These are phyloP conservation scores for Esteya vermicola DNA, from an alignment of 2,329 filamentous ascomycete genomes.

Conservation along the genomic window DNA sequence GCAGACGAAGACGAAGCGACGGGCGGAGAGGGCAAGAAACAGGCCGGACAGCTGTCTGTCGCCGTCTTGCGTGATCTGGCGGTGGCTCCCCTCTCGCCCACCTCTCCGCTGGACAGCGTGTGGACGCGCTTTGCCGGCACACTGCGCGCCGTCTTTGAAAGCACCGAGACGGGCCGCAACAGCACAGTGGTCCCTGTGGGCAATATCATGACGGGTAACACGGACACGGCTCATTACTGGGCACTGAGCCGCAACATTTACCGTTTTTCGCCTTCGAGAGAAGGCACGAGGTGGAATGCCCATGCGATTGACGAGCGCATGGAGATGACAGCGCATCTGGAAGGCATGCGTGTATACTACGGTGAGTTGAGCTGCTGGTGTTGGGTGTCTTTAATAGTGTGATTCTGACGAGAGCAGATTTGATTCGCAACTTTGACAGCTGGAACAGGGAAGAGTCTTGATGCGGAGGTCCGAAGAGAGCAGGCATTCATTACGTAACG, in stretches of 20 bases:
- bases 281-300: slow-evolving; percentile 18
- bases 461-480: not conserved
- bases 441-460: not conserved
- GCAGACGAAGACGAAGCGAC: slow-evolving; percentile 2
- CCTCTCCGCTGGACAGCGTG: slow-evolving; percentile 2
- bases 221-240: slow-evolving; percentile 29
- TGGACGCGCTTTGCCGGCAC: slow-evolving; percentile 13
- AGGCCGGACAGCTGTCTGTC: slow-evolving; percentile 20
- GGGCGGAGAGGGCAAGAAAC: slow-evolving; percentile 14
- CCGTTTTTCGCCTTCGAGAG: slow-evolving; percentile 27
- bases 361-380: too few species aligned
- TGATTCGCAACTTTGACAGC: slow-evolving; percentile 25
- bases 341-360: slow-evolving; percentile 21
- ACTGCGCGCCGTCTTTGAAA: slow-evolving; percentile 12
- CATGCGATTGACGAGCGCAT: slow-evolving; percentile 25
- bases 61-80: slow-evolving; percentile 16
- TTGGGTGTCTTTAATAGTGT: not conserved
- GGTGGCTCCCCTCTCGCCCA: slow-evolving; percentile 22
- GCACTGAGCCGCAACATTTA: slow-evolving; percentile 29
- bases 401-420: too few species aligned
- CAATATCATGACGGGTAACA: slow-evolving; percentile 33
- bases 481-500: too few species aligned
- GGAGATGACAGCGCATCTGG: slow-evolving; percentile 19
- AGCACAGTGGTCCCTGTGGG: slow-evolving; percentile 32
- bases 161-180: not conserved